Evolutionary conservation across 495 filamentous ascomycete species (phyloP).

Genomic region (Talaromyces nanjingensis): DNA sequence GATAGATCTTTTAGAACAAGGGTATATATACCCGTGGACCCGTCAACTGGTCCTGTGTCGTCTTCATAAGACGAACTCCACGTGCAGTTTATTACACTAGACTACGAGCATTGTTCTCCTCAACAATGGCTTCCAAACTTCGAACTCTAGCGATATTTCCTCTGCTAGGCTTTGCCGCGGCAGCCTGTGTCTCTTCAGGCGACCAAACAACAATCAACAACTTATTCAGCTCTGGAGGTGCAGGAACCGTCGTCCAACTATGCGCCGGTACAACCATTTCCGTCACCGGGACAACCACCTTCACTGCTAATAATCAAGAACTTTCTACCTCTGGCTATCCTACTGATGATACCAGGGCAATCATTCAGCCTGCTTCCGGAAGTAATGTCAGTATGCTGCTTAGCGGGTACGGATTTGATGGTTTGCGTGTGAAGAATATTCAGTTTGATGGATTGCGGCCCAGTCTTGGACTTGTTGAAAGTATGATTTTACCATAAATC

Average conservation of each 20-base stretch:
- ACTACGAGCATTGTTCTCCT: too few relatives aligned
- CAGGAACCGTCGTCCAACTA: constrained; percentile 11
- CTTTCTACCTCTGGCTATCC: constrained; percentile 16
- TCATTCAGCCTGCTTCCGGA: constrained; percentile 2
- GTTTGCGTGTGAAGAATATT: constrained; percentile 10
- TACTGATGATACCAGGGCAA: constrained; percentile 9
- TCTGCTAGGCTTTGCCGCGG: not conserved
- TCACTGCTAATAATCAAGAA: constrained; percentile 15
- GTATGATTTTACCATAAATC: not conserved
- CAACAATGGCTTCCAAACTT: not conserved
- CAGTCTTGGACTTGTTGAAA: not conserved
- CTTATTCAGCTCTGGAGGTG: constrained; percentile 10
- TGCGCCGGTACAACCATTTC: constrained; percentile 10
- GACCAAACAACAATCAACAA: constrained; percentile 14
- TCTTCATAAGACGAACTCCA: too few relatives aligned
- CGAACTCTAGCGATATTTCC: not conserved
- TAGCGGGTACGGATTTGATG: constrained; percentile 7
- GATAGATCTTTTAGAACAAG: not conserved
- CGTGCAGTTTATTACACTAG: too few relatives aligned
- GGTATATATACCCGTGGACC: too few relatives aligned
- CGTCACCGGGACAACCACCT: constrained; percentile 12
- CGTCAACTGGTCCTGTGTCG: too few relatives aligned
- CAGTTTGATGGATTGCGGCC: constrained; percentile 13
- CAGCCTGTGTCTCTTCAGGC: constrained; percentile 12
- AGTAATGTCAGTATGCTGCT: constrained; percentile 12